Evolutionary conservation across 2,329 filamentous ascomycete genomes (phyloP).

Genomic region (Ceratocystis smalleyi): DNA sequence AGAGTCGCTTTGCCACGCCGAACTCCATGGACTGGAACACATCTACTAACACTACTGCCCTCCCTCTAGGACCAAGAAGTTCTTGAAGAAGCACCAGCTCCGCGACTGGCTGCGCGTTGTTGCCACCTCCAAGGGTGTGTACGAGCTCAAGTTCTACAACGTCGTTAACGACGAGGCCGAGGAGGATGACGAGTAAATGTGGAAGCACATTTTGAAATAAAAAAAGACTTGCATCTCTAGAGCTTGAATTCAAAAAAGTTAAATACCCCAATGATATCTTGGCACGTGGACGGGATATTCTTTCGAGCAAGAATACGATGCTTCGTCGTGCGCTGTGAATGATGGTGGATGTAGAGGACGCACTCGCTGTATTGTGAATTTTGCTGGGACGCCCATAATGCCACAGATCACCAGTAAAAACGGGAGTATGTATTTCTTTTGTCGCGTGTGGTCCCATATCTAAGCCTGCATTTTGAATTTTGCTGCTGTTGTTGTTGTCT

Average conservation of each 20-base stretch:
- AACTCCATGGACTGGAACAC: not conserved
- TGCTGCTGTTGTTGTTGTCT: not conserved
- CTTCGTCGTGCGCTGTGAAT: not conserved
- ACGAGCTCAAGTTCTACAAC: conserved; percentile 99
- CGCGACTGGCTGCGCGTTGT: conserved; percentile 99
- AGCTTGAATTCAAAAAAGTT: conserved; percentile 16
- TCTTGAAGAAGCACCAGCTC: conserved; percentile 99
- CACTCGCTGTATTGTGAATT: not conserved
- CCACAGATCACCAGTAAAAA: not conserved
- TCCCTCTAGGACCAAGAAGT: conserved; percentile 87
- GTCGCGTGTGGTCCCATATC: too few species aligned
- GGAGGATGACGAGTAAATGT: conserved; percentile 89
- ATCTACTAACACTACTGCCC: not conserved
- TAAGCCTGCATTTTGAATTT: not conserved
- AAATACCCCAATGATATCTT: conserved; percentile 13
- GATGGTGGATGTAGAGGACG: too few species aligned
- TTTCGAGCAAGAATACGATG: not conserved
- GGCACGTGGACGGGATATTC: not conserved
- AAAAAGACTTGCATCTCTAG: conserved; percentile 9
- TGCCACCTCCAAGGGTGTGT: conserved; percentile 92
- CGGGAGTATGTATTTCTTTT: too few species aligned
- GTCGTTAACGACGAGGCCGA: conserved; percentile 96
- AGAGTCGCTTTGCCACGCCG: not conserved
- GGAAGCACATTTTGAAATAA: not conserved
- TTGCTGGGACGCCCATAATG: not conserved